Evolutionary conservation across 805 yeast genomes (phyloP), one percentile per base, ranked within the genome.

Genomic region (Lipomyces kockii): DNA sequence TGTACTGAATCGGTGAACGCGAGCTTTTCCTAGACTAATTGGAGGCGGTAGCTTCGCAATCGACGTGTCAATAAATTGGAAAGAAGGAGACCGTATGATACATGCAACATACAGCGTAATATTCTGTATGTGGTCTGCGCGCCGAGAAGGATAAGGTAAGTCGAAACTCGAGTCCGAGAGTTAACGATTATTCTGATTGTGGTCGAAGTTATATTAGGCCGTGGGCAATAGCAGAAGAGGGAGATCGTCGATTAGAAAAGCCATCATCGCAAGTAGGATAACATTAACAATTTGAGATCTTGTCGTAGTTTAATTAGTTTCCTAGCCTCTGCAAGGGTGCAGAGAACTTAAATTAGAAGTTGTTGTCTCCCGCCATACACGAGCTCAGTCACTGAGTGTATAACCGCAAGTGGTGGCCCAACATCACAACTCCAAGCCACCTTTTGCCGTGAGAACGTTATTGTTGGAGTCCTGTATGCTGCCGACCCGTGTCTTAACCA

Each of bases 71-170:
- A 11, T 25, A 25, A 32, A 25, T 27, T 56, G 55, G 34, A 52
- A 29, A 52, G 55, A 52, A 25, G 55, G 22, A 58, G 61, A 27
- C 61, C 61, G 32, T 58, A 37, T 37, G 39, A 39, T 58, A 58
- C 61, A 22, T 60, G 39, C 39, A 34, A 39, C 25, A 49, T 58
- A 35, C 32, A 6, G 7, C 32, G 60, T 7, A 58, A 58, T 37
- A 17, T 58, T n/a, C 34, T 37, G 27, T 58, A 20, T 17, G 34
- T 58, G 8, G 27, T 39, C 6, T 58, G 52, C 35, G 22, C 35
- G 32, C 61, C 61, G 6, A 56, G 27, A 39, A 52, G 55, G 20
- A 25, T 52, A 14, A 52, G 55, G 55, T 52, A 25, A 39, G 60
- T 29, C 20, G 11, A 56, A 25, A n/a, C 22, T 12, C 17, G 17